Conservation (phyloP, 2,329 filamentous ascomycete species). For the Hyphodiscus sp. region DNA sequence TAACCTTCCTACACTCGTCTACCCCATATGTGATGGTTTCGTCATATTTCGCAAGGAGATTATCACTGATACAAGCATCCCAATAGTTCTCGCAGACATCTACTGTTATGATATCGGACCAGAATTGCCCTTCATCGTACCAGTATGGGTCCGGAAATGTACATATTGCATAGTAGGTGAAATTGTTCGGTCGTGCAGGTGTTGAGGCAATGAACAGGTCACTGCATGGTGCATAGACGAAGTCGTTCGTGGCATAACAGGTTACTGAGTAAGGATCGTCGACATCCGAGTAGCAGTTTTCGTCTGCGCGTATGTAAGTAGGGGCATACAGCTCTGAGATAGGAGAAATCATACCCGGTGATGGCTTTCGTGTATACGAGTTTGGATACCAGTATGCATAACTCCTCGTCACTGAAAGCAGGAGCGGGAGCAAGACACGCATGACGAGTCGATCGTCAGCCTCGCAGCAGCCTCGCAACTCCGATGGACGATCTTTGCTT, state of each 20-base stretch:
- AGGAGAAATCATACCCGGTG: neutral
- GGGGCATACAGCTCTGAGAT: neutral
- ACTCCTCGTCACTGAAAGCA: neutral
- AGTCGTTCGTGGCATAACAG: neutral
- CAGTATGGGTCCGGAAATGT: neutral
- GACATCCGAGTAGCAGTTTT: neutral
- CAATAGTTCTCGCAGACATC: neutral
- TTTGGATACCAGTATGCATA: neutral
- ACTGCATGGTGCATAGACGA: neutral
- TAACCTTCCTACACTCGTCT: neutral
- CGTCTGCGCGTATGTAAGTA: neutral
- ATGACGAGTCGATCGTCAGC: neutral
- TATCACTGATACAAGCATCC: neutral
- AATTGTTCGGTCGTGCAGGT: neutral
- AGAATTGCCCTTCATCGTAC: neutral
- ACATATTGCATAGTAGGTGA: neutral
- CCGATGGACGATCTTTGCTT: too few relatives aligned
- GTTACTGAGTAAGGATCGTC: neutral
- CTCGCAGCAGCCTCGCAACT: neutral
- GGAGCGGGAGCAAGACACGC: neutral
- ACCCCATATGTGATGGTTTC: neutral
- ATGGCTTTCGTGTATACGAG: neutral
- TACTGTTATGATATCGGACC: neutral
- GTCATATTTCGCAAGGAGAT: neutral
- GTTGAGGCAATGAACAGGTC: neutral